Evolutionary conservation across 2,329 filamentous ascomycete genomes (phyloP).

Genomic region (Coniosporium tulheliwenetii): DNA sequence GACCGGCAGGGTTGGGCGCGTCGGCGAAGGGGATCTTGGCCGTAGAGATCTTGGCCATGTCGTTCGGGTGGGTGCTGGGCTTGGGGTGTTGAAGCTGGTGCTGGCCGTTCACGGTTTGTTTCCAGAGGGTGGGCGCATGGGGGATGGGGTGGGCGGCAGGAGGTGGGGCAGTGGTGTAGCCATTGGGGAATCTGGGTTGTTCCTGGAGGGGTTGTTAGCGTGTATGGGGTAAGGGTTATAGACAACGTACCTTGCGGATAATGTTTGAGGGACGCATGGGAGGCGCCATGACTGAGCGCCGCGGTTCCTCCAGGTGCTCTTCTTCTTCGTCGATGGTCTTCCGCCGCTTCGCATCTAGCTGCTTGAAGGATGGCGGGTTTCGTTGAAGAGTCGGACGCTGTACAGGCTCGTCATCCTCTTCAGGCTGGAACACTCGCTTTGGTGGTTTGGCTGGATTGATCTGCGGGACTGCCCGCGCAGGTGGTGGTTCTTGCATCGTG

Average conservation of each 20-base stretch:
- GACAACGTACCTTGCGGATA: slow-evolving; percentile 49
- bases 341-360: slow-evolving; percentile 63
- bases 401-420: slow-evolving; percentile 41
- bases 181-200: slow-evolving; percentile 44
- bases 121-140: slow-evolving; percentile 38
- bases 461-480: slow-evolving; percentile 40
- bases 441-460: slow-evolving; percentile 54
- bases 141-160: slow-evolving; percentile 31
- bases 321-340: slow-evolving; percentile 55
- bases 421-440: slow-evolving; percentile 59
- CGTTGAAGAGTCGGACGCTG: slow-evolving; percentile 40
- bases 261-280: slow-evolving; percentile 64
- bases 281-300: slow-evolving; percentile 59
- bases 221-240: slow-evolving; percentile 10
- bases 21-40: slow-evolving; percentile 82
- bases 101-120: slow-evolving; percentile 49
- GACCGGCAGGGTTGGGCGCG: slow-evolving; percentile 34
- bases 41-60: slow-evolving; percentile 78
- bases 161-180: slow-evolving; percentile 44
- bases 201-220: slow-evolving; percentile 31
- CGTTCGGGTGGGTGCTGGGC: slow-evolving; percentile 46
- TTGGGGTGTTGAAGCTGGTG: slow-evolving; percentile 48
- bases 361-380: slow-evolving; percentile 35
- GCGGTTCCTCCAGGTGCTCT: slow-evolving; percentile 44
- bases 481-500: slow-evolving; percentile 44